A percentile compares a stretch with the other conserved stretches of the same genome.
Conservation (phyloP, 257 asterid genomes). For the Datura wrightii region DNA sequence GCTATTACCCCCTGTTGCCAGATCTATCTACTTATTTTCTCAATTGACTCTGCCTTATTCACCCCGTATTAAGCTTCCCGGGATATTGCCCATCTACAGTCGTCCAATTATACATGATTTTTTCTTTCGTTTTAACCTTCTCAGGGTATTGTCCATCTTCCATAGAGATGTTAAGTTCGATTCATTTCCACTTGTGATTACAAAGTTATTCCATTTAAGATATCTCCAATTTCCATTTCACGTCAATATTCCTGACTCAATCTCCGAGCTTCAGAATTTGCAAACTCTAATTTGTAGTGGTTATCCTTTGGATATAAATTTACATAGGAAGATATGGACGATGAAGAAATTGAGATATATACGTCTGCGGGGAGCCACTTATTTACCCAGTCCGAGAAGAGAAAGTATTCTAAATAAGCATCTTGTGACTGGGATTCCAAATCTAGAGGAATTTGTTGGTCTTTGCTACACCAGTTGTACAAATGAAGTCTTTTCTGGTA, state of each 20-base stretch:
- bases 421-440: background rate
- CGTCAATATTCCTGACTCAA: background rate
- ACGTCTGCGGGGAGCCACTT: too few relatives aligned
- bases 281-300: conserved; percentile 1
- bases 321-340: background rate
- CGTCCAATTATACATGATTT: background rate
- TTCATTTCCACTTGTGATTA: background rate
- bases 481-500: background rate
- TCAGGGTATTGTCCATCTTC: background rate
- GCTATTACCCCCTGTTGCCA: background rate
- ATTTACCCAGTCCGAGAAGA: background rate
- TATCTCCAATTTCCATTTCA: background rate
- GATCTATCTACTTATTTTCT: background rate
- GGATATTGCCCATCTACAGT: background rate
- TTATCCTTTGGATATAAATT: background rate
- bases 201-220: background rate
- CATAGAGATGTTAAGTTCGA: background rate
- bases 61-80: too few relatives aligned
- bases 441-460: background rate
- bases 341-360: background rate
- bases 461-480: background rate
- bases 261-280: conserved; percentile 12
- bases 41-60: background rate
- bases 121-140: background rate
- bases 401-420: background rate